These are phyloP conservation scores for Monosporascus sp. DNA, from an alignment of 2,329 filamentous ascomycete genomes.

Conservation along the genomic window DNA sequence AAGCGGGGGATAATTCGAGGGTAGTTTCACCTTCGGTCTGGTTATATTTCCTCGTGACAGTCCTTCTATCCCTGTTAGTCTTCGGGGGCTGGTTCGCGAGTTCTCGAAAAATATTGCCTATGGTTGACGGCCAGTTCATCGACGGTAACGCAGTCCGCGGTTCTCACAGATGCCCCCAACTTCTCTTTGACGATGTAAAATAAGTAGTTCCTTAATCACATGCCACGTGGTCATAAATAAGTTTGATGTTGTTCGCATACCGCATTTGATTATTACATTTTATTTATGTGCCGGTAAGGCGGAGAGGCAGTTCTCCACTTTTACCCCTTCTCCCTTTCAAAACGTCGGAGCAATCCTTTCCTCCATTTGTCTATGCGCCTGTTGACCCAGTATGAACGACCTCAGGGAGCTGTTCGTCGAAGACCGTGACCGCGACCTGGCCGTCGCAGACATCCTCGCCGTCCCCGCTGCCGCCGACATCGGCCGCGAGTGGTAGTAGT, in stretches of 20 bases:
- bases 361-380: conserved; percentile 8
- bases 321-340: conserved; percentile 1
- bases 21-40: background rate
- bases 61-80: background rate
- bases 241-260: no score
- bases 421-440: background rate
- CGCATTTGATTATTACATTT: no score
- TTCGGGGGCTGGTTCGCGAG: background rate
- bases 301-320: no score
- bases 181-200: no score
- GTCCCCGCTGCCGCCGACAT: no score
- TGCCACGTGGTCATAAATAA: no score
- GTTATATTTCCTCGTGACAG: background rate
- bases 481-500: no score
- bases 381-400: conserved; percentile 18
- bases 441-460: no score
- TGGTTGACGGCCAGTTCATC: background rate
- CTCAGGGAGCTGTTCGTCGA: conserved; percentile 19
- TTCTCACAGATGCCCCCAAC: no score
- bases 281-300: no score
- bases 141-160: no score
- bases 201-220: no score
- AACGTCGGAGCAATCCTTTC: conserved; percentile 22
- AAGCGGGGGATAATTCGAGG: background rate
- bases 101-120: background rate